Base-by-base conservation (phyloP, 208 protist genomes). In the Angomonas deanei region DNA sequence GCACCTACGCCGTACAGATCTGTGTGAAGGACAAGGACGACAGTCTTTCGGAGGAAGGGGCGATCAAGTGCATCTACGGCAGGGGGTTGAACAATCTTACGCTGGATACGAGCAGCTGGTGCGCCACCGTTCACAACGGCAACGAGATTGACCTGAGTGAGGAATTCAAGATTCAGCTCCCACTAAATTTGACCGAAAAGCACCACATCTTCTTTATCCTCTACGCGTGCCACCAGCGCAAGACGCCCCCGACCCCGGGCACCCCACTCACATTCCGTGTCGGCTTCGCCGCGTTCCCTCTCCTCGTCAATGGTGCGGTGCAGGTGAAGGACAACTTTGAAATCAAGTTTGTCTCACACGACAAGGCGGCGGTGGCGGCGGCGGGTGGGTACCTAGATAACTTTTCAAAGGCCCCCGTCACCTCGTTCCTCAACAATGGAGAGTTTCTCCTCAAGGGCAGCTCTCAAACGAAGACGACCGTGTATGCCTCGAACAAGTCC, bases 141-240 rank as follows among this genome's bases (percentile, higher is more conserved):
- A 64, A 48, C 49, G 80, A 92, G 28, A 80, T 83, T 24, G 28
- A 57, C 11, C 65, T 96, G 13, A 92, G 58, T 66, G 86, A 96
- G 56, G 89, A 96, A 64, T 84, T 93, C 73, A 96, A 96, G 76
- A 64, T 96, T 34, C 86, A 93, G 68, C 75, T 96, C 11, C 89
- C 89, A 10, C 74, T 92, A 15, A 86, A 91, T 61, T 74, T 93
- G 26, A 86, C 78, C 1, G 74, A 93, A 48, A 55, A 59, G n/a
- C 84, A 91, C 53, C 89, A 96, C 64, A 82, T 96, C 38, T 93
- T 96, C 59, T 82, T 96, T 36, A 92, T 79, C 11, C 77, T 96
- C 46, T 88, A 90, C 66, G 89, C 86, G 8, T 76, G 68, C 1
- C 78, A 81, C 64, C 70, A 80, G 64, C 80, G 77, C 60, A 86